Conservation (phyloP, 768 basidiomycete genomes). For the Russula olivacea region DNA sequence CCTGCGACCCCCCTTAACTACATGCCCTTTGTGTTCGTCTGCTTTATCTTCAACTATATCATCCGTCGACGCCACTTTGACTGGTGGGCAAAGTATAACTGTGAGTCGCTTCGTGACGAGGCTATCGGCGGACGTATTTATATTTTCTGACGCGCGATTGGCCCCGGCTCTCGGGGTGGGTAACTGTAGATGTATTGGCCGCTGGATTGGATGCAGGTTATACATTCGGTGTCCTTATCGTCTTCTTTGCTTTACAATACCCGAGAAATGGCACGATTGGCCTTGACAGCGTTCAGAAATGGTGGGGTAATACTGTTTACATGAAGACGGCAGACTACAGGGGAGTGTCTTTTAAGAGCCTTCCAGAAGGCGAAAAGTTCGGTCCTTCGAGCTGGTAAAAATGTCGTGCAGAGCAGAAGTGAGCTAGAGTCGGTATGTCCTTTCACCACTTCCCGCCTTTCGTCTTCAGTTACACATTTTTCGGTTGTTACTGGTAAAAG, state of each 20-base stretch:
- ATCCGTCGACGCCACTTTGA: constrained; percentile 36
- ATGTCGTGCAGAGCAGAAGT: no score
- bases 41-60: constrained; percentile 36
- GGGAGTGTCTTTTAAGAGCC: constrained; percentile 18
- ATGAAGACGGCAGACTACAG: constrained; percentile 31
- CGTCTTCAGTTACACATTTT: no score
- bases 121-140: constrained; percentile 27
- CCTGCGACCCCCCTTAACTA: constrained; percentile 23
- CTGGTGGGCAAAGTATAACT: constrained; percentile 41
- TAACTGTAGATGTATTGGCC: constrained; percentile 48
- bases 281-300: constrained; percentile 48
- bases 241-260: no score
- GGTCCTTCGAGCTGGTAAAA: constrained; percentile 21
- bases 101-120: constrained; percentile 7
- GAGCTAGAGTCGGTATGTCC: no score
- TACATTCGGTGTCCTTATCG: constrained; percentile 47
- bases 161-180: no score
- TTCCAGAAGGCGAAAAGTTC: constrained; percentile 14
- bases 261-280: no score
- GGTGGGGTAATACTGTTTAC: constrained; percentile 64
- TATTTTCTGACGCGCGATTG: neutral
- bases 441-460: no score
- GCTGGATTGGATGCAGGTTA: constrained; percentile 67
- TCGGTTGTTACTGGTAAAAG: no score
- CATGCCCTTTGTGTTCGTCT: constrained; percentile 35